These are phyloP conservation scores for Teratosphaeria zuluensis DNA, from an alignment of 2,329 filamentous ascomycete species.

Conservation along the genomic window DNA sequence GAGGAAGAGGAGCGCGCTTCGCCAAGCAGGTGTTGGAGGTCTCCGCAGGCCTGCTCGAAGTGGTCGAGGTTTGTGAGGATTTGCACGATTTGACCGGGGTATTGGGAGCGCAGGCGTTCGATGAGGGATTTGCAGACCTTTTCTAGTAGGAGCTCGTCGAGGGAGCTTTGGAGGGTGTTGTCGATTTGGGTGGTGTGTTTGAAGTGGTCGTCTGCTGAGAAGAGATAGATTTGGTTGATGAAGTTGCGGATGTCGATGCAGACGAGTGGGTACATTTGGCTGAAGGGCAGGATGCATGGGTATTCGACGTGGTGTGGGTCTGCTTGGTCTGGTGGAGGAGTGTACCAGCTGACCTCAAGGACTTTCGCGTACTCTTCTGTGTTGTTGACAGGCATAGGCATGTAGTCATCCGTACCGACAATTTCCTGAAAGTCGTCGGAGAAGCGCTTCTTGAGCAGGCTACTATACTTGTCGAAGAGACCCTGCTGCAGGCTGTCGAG, in stretches of 20 bases:
- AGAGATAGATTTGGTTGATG: constrained; percentile 95
- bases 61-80: constrained; percentile 97
- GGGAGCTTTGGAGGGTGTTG: constrained; percentile 71
- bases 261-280: constrained; percentile 92
- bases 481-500: constrained; percentile 80
- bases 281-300: constrained; percentile 92
- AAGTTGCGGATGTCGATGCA: constrained; percentile 98
- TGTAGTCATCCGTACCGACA: constrained; percentile 91
- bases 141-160: constrained; percentile 88
- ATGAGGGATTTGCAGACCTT: constrained; percentile 88
- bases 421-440: constrained; percentile 93
- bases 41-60: constrained; percentile 85
- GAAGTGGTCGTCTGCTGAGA: constrained; percentile 82
- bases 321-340: constrained; percentile 56
- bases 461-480: constrained; percentile 88
- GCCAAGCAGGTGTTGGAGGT: constrained; percentile 78
- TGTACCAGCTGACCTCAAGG: constrained; percentile 92
- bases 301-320: constrained; percentile 58
- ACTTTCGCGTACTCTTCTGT: constrained; percentile 91
- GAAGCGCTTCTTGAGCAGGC: constrained; percentile 80
- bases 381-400: constrained; percentile 96
- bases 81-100: constrained; percentile 94
- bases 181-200: constrained; percentile 84
- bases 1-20: constrained; percentile 77
- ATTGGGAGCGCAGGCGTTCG: constrained; percentile 80